Evolutionary conservation across 2,329 filamentous ascomycete genomes (phyloP).

Genomic region (Ophiostoma perfectum): DNA sequence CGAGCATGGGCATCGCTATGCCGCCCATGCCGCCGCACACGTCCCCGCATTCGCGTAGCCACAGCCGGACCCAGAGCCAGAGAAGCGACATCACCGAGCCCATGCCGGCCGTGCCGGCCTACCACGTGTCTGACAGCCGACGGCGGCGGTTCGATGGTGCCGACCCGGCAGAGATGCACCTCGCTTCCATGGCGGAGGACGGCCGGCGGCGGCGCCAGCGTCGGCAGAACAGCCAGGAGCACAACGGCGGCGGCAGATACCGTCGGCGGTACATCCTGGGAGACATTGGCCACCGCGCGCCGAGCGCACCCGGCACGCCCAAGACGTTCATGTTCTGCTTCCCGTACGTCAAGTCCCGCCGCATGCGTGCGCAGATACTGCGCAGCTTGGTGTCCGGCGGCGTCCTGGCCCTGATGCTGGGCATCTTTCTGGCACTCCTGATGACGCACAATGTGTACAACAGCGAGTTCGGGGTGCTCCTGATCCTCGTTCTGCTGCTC

Average conservation of each 20-base stretch:
- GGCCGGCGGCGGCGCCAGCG: slow-evolving; percentile 34
- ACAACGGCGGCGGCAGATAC: slow-evolving; percentile 15
- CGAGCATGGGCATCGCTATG: slow-evolving; percentile 38
- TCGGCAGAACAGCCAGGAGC: not conserved
- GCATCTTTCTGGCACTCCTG: slow-evolving; percentile 66
- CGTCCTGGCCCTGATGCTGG: slow-evolving; percentile 54
- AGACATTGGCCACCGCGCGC: slow-evolving; percentile 12
- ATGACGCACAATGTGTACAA: slow-evolving; percentile 58
- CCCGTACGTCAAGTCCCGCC: slow-evolving; percentile 50
- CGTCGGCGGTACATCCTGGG: slow-evolving; percentile 20
- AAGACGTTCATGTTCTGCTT: slow-evolving; percentile 50
- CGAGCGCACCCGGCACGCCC: not conserved
- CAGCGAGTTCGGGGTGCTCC: slow-evolving; percentile 70
- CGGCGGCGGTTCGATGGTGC: slow-evolving; percentile 36
- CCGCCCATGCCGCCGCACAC: slow-evolving; percentile 26
- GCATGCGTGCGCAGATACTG: slow-evolving; percentile 51
- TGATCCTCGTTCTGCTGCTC: slow-evolving; percentile 71
- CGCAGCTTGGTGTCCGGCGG: slow-evolving; percentile 60
- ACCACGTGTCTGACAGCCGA: slow-evolving; percentile 22
- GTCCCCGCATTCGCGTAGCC: slow-evolving; percentile 25
- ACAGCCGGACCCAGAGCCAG: not conserved
- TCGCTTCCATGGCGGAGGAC: slow-evolving; percentile 42
- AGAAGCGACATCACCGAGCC: slow-evolving; percentile 14
- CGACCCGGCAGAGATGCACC: slow-evolving; percentile 46
- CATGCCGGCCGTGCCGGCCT: slow-evolving; percentile 12